phyloP scores from a whole-genome alignment of 805 yeast species.

The Lipomyces lipofer region DNA sequence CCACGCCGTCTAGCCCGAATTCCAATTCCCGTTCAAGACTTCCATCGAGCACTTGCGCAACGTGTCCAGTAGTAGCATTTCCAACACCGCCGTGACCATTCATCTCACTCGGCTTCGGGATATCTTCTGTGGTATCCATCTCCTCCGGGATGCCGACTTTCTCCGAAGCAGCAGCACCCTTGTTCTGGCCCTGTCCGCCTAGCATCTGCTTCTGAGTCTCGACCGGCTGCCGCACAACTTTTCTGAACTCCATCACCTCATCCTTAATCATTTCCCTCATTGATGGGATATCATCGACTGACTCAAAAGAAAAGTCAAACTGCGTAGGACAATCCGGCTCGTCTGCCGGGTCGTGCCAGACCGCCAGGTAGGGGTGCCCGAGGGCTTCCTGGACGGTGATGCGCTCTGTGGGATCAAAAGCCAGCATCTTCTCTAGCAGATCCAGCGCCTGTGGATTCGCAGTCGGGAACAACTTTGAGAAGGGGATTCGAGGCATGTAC shows the following conservation, averaged over 20 bases:
- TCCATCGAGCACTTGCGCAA: slow-evolving; percentile 37
- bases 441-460: slow-evolving; percentile 87
- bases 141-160: slow-evolving; percentile 35
- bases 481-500: slow-evolving; percentile 76
- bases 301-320: slow-evolving; percentile 87
- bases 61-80: slow-evolving; percentile 31
- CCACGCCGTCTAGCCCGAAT: slow-evolving; percentile 60
- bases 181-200: slow-evolving; percentile 35
- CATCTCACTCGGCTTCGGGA: slow-evolving; percentile 35
- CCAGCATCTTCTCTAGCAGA: slow-evolving; percentile 70
- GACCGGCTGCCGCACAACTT: slow-evolving; percentile 75
- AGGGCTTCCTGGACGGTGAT: slow-evolving; percentile 87
- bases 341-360: slow-evolving; percentile 93
- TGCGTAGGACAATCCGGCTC: slow-evolving; percentile 74
- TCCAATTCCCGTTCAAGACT: slow-evolving; percentile 67
- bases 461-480: slow-evolving; percentile 66
- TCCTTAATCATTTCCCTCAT: slow-evolving; percentile 77
- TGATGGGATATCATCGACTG: slow-evolving; percentile 70
- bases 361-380: slow-evolving; percentile 79
- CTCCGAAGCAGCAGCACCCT: slow-evolving; percentile 19
- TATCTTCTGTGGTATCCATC: slow-evolving; percentile 38
- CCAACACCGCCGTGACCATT: slow-evolving; percentile 57
- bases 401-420: slow-evolving; percentile 83
- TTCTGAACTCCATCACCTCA: slow-evolving; percentile 77
- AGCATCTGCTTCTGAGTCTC: slow-evolving; percentile 51